These are phyloP conservation scores for Argentina anserina DNA, from an alignment of 306 rosid genomes.

Conservation along the genomic window DNA sequence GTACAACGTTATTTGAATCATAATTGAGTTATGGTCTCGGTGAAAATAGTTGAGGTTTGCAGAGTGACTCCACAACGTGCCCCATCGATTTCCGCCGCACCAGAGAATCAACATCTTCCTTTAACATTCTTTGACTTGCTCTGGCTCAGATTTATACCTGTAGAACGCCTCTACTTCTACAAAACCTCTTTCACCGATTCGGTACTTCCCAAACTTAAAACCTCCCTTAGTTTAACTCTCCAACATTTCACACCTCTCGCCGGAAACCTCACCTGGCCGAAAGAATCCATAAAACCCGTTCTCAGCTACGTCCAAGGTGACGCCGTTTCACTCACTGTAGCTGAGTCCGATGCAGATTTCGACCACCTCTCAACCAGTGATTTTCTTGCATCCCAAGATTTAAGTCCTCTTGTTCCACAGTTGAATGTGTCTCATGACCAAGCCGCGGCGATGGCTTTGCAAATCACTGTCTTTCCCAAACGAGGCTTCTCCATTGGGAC, in stretches of 20 bases:
- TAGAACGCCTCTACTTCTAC: constrained; percentile 41
- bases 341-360: constrained; percentile 32
- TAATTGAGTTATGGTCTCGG: no score
- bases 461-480: constrained; percentile 40
- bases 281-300: constrained; percentile 27
- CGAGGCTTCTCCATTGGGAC: constrained; percentile 41
- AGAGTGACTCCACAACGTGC: neutral
- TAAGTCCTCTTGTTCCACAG: constrained; percentile 20
- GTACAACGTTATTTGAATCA: no score
- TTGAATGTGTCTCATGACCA: constrained; percentile 12
- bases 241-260: constrained; percentile 43
- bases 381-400: neutral
- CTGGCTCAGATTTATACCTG: constrained; percentile 28
- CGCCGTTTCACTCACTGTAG: constrained; percentile 26
- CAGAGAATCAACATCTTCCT: constrained; percentile 15
- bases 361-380: constrained; percentile 10
- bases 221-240: constrained; percentile 51
- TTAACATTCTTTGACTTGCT: constrained; percentile 42
- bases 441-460: constrained; percentile 30
- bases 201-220: constrained; percentile 36
- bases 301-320: constrained; percentile 26
- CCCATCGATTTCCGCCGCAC: neutral
- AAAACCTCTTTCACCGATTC: constrained; percentile 16
- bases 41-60: neutral
- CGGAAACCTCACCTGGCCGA: constrained; percentile 44